Evolutionary conservation across 1,139 yeast genomes (phyloP).

Genomic region (Candida labiduridarum): DNA sequence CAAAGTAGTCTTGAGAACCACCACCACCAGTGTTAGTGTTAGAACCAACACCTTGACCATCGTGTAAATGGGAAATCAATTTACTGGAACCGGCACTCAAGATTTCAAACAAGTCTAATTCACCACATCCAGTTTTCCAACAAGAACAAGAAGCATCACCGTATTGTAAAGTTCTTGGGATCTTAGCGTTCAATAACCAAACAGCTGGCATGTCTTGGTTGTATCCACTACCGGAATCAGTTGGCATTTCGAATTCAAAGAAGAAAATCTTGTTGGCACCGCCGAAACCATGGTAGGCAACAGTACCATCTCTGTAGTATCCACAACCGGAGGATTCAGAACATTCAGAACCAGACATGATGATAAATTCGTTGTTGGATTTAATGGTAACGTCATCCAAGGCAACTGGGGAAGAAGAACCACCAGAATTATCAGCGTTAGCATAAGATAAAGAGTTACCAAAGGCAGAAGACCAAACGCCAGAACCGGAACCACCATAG

Average conservation of each 20-base stretch:
- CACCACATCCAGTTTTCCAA: conserved; percentile 82
- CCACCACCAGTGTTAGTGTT: conserved; percentile 64
- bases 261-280: conserved; percentile 69
- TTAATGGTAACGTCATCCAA: conserved; percentile 52
- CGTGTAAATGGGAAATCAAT: conserved; percentile 82
- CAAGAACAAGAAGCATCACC: conserved; percentile 66
- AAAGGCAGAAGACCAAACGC: conserved; percentile 78
- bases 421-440: conserved; percentile 71
- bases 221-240: conserved; percentile 33
- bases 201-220: conserved; percentile 74
- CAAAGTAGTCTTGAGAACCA: conserved; percentile 84
- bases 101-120: conserved; percentile 79
- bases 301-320: conserved; percentile 69
- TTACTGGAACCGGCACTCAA: conserved; percentile 70
- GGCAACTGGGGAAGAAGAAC: conserved; percentile 61
- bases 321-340: conserved; percentile 56
- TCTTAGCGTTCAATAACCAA: conserved; percentile 75
- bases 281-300: conserved; percentile 73
- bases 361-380: conserved; percentile 61
- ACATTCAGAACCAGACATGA: conserved; percentile 63
- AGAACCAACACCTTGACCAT: conserved; percentile 73
- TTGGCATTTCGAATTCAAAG: conserved; percentile 71
- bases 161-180: conserved; percentile 80
- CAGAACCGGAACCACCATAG: conserved; percentile 83
- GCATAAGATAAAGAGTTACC: conserved; percentile 92